These are phyloP conservation scores for Xylariaceae sp. DNA, from an alignment of 2,329 filamentous ascomycete species.

Conservation along the genomic window DNA sequence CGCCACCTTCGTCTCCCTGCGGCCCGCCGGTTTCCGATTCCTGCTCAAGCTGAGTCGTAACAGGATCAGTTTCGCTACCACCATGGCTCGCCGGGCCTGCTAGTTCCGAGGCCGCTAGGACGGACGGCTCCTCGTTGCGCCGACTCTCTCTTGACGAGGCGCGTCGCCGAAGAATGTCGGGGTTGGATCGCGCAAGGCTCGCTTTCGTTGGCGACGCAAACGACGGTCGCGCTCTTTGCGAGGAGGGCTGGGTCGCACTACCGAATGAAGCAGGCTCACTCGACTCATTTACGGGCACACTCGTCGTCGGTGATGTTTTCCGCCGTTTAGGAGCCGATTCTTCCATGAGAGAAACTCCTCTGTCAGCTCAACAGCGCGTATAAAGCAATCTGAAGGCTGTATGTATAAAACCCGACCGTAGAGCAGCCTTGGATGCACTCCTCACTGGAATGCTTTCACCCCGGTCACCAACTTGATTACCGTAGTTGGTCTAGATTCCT, in stretches of 20 bases:
- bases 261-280: constrained; percentile 12
- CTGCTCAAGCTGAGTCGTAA: constrained; percentile 33
- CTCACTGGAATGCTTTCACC: background rate
- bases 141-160: constrained; percentile 32
- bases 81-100: constrained; percentile 22
- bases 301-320: constrained; percentile 55
- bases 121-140: constrained; percentile 13
- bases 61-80: constrained; percentile 28
- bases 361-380: background rate
- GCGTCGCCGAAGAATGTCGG: constrained; percentile 50
- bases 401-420: background rate
- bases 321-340: constrained; percentile 60
- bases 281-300: constrained; percentile 35
- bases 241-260: constrained; percentile 19
- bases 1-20: background rate
- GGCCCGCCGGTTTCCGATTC: constrained; percentile 23
- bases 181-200: constrained; percentile 58
- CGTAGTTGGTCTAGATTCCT: background rate
- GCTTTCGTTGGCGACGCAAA: constrained; percentile 65
- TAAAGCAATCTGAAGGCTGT: background rate
- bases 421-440: background rate
- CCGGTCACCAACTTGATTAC: background rate
- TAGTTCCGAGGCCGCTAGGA: constrained; percentile 23
- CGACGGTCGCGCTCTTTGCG: constrained; percentile 45
- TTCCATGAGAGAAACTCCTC: constrained; percentile 40